phyloP scores from a whole-genome alignment of 306 rosid species.

The Inga oerstediana region DNA sequence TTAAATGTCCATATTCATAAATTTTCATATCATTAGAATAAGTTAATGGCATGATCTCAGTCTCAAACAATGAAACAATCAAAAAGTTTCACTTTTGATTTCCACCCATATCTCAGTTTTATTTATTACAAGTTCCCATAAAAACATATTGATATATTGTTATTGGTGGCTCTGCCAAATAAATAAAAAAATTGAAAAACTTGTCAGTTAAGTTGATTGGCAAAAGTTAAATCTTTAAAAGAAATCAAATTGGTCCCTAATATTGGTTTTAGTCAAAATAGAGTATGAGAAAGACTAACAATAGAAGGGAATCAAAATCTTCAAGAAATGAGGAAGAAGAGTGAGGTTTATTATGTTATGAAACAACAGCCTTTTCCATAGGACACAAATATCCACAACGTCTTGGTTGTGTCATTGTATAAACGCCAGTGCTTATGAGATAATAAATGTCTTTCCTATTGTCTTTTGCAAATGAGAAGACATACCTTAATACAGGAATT shows the following conservation, averaged over 20 bases:
- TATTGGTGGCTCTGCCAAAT: not conserved
- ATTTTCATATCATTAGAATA: too few relatives aligned
- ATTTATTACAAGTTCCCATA: not conserved
- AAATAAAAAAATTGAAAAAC: not conserved
- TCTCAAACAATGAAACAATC: not conserved
- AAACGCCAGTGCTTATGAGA: conserved; percentile 37
- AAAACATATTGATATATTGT: not conserved
- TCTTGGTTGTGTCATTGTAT: conserved; percentile 35
- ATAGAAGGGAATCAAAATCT: not conserved
- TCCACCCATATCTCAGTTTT: not conserved
- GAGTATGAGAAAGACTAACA: not conserved
- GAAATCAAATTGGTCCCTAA: not conserved
- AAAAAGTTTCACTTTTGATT: not conserved
- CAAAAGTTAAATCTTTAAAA: not conserved
- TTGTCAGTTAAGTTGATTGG: not conserved
- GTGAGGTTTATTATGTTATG: conserved; percentile 9
- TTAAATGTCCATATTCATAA: too few relatives aligned
- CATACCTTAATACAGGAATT: conserved; percentile 29
- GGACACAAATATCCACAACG: conserved; percentile 36
- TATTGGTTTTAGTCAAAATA: not conserved
- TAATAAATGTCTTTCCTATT: conserved; percentile 35
- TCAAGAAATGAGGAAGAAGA: conserved; percentile 8
- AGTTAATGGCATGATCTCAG: not conserved
- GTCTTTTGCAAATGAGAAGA: conserved; percentile 41
- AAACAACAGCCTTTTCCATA: conserved; percentile 11